Evolutionary conservation across 768 basidiomycete genomes (phyloP), one percentile per base, ranked within the genome.

Genomic region (Suillus cothurnatus): DNA sequence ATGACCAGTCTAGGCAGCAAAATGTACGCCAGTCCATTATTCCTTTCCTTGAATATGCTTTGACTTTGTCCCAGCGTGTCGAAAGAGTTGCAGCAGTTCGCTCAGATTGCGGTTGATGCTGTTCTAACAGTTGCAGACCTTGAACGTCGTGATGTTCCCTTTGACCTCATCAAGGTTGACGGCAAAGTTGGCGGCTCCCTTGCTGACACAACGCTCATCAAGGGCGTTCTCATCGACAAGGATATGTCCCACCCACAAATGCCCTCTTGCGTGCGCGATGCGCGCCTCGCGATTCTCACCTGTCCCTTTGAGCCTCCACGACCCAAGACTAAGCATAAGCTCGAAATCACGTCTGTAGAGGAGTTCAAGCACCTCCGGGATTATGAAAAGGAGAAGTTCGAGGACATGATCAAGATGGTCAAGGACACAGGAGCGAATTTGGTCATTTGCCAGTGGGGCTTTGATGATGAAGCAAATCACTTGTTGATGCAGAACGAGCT

Each of bases 361-460:
- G 97, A 99, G 80, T 99, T 91, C 84, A 94, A 93, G 76, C 96
- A 94, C 74, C 84, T 99, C 68, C 86, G 94, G 66, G 90, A 89
- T 64, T 99, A 99, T 72, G 97, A 99, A 81, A 92, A 92, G 81
- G 89, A 93, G 75, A 99, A 97, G 80, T 99, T 99, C 72, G 83
- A 86, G 68, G 91, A 95, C 74, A 99, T 99, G 97, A 98, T 99
- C 78, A 91, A 92, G 78, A 82, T 88, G 76, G 96, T 99, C 64
- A 97, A 98, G 77, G 91, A 97, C 71, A 92, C 96, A 19, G 97
- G 97, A 43, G 97, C 97, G 17, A 99, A 99, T 78, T 80, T 99
- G 66, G 97, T 99, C 69, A 98, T 99, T 71, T 99, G 97, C 79
- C 97, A 99, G 75, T 99, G 97, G 97, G 97, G 97, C 66, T 99